Evolutionary conservation across 192 early-diverging fungal genomes (phyloP), one percentile per base, ranked within the genome.

Genomic region (Gryganskiella cystojenkinii): DNA sequence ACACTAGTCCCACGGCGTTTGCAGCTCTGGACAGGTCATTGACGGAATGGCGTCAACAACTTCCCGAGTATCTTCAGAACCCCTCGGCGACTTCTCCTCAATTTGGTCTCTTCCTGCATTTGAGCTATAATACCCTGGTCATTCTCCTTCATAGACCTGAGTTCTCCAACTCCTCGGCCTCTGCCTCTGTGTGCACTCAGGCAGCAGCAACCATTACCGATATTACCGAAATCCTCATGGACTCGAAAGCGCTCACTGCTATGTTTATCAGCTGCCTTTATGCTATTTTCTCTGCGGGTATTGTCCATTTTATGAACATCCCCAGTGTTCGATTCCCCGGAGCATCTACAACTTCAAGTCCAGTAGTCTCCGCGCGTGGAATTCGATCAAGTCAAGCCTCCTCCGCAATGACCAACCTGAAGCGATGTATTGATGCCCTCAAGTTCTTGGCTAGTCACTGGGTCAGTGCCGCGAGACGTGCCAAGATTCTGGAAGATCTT

Each of bases 111-210:
- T 68, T 78, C 43, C 46, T 76, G 8, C 83, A 89, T 56, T 67
- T 89, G 82, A 67, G 82, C 8, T 89, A 81, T 53, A 83, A 87
- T 30, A 86, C 84, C 4, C 59, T 80, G 44, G 68, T 87, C 28
- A 89, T 89, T 34, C 62, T 89, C 10, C 58, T 89, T 17, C 87
- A 89, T 53, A 76, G 87, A 28, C 83, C 87, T 5, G 82, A 83
- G 54, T 80, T 83, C 25, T 46, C 69, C 22, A 57, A 50, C 44
- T 78, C 78, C 10, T 27, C 64, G 4, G 46, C 51, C 5, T 83
- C 82, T 13, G 60, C 67, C 24, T 68, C 79, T 7, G 28, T 80
- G n/a, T 80, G 76, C 37, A 78, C 78, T 0, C 63, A 69, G 28
- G 82, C 82, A 0, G 82, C 82, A 19, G 67, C 64, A 0, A 52